These are phyloP conservation scores for Neurospora sp. DNA, from an alignment of 495 filamentous ascomycete genomes.

Conservation along the genomic window DNA sequence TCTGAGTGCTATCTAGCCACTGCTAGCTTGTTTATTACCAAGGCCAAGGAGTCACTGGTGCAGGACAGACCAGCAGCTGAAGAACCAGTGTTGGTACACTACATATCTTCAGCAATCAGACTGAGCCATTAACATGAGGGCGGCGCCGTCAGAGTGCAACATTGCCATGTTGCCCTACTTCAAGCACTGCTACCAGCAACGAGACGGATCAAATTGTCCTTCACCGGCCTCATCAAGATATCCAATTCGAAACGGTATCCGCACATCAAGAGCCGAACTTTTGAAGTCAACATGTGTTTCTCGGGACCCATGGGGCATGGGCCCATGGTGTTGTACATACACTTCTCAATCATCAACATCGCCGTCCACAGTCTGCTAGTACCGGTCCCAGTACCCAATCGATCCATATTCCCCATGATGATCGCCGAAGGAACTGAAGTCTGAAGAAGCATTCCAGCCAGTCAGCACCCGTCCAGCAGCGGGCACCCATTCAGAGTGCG, in stretches of 20 bases:
- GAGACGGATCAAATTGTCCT: not conserved
- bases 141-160: not conserved
- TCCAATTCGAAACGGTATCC: not conserved
- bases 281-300: not conserved
- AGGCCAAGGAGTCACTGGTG: not conserved
- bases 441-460: not conserved
- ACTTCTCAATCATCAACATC: not conserved
- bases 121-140: not conserved
- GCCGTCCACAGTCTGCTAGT: not conserved
- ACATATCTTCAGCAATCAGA: not conserved
- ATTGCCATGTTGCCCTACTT: not conserved
- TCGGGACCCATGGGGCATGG: not conserved
- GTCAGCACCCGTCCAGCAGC: not conserved
- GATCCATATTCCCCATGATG: not conserved
- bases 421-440: not conserved
- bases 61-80: not conserved
- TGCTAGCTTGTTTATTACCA: not conserved
- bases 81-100: not conserved
- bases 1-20: not conserved
- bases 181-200: not conserved
- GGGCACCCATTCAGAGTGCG: not conserved
- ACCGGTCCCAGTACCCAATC: not conserved
- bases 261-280: not conserved
- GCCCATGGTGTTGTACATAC: not conserved
- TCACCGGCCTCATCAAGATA: not conserved